These are phyloP conservation scores for Tothia fuscella DNA, from an alignment of 2,329 filamentous ascomycete genomes.

Conservation along the genomic window DNA sequence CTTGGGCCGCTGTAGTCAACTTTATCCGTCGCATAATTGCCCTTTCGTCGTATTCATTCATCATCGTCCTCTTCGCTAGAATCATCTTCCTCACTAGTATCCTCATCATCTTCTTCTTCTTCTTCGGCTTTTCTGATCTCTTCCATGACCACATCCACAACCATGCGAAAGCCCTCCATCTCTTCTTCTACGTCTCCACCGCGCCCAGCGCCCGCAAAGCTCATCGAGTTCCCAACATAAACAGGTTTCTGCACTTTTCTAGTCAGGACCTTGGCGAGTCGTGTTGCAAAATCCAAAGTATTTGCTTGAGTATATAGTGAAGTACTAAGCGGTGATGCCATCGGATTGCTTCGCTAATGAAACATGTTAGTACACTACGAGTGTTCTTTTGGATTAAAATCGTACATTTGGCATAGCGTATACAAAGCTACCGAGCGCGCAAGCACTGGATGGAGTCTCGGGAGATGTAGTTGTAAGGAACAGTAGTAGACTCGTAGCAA, in stretches of 20 bases:
- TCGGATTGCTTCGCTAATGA: constrained; percentile 28
- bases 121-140: constrained; percentile 28
- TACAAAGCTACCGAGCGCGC: constrained; percentile 71
- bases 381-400: constrained; percentile 14
- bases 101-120: no score
- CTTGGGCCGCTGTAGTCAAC: no score
- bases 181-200: constrained; percentile 84
- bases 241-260: constrained; percentile 58
- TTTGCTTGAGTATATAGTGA: constrained; percentile 63
- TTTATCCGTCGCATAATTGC: no score
- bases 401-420: constrained; percentile 84
- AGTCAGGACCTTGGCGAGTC: constrained; percentile 75
- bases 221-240: constrained; percentile 86
- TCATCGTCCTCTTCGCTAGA: no score
- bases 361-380: constrained; percentile 12
- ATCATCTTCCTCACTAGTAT: no score
- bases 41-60: no score
- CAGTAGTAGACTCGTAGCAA: constrained; percentile 40
- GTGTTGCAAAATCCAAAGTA: constrained; percentile 75
- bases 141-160: constrained; percentile 57
- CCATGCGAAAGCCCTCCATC: constrained; percentile 71
- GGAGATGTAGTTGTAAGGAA: constrained; percentile 45
- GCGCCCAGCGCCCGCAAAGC: constrained; percentile 58
- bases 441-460: constrained; percentile 23
- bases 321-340: constrained; percentile 59